Base-by-base conservation (phyloP, 768 basidiomycete genomes). In the Amanita pallidorosea region DNA sequence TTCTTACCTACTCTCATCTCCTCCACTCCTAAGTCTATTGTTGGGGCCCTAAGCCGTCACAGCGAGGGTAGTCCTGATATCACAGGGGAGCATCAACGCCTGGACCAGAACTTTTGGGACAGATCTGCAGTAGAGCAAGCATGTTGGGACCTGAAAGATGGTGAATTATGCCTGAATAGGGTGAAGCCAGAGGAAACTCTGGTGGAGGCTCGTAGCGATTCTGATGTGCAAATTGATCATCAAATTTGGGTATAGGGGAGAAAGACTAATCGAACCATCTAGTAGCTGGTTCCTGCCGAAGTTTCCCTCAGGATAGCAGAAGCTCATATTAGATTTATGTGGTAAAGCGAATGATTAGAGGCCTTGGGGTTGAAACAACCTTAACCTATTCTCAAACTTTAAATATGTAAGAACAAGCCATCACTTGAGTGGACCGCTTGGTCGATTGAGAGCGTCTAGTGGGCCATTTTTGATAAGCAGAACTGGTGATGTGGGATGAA, bases 191-290 rank as follows among this genome's bases (percentile, higher is more conserved):
- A 84, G 86, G 84, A 88, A 88, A 88, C 86, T 85, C 85, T 87
- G 85, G 83, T 88, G 85, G 85, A 87, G 83, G 85, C 82, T 85
- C 80, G 81, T 84, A 88, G 86, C 84, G 81, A 83, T 88, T 87
- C 86, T 88, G 86, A 87, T 82, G 82, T 88, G 86, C 86, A 88
- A 88, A 87, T 88, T 83, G 81, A 86, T 88, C 81, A 84, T 87
- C 81, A 73, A 85, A 88, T 83, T 85, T 86, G 85, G 83, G 85
- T 86, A 87, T 88, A 87, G 85, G 85, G 86, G 85, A 80, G 82
- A 88, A 88, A 88, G 86, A 88, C 85, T 84, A 86, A 87, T 88
- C 83, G 82, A 87, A 85, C 84, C 84, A 84, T 86, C 71, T 85
- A 85, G 83, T 86, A 84, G 83, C 84, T 87, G 83, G 83, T 86